Conservation (phyloP, 1,284 basidiomycete genomes). For the Heterobasidion irregulare region DNA sequence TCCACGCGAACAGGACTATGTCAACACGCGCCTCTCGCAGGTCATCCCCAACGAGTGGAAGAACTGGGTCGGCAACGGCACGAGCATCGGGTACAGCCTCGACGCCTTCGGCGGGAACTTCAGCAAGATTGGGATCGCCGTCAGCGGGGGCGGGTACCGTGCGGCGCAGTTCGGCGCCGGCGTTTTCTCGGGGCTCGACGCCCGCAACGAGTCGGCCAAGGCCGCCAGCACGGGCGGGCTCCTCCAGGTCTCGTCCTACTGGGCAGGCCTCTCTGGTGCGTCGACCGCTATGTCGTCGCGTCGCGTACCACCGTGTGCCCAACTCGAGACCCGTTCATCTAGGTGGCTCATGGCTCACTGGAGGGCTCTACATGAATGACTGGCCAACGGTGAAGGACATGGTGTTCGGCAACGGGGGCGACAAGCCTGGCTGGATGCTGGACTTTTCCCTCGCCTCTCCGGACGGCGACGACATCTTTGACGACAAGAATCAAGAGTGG, state of each 20-base stretch:
- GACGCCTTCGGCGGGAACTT: slow-evolving; percentile 29
- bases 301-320: background rate
- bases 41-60: slow-evolving; percentile 43
- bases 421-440: slow-evolving; percentile 48
- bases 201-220: slow-evolving; percentile 46
- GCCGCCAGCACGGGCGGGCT: slow-evolving; percentile 54
- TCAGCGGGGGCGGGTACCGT: slow-evolving; percentile 53
- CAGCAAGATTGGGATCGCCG: slow-evolving; percentile 47
- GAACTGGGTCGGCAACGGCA: slow-evolving; percentile 49
- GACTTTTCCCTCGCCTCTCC: slow-evolving; percentile 49
- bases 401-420: slow-evolving; percentile 41
- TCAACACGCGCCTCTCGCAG: slow-evolving; percentile 30
- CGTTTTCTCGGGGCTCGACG: slow-evolving; percentile 49
- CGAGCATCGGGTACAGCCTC: slow-evolving; percentile 42
- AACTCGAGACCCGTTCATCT: background rate
- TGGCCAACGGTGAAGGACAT: slow-evolving; percentile 44
- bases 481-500: slow-evolving; percentile 43
- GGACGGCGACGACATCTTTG: slow-evolving; percentile 34
- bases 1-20: slow-evolving; percentile 37
- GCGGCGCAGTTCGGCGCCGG: slow-evolving; percentile 55
- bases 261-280: slow-evolving; percentile 53
- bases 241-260: slow-evolving; percentile 55
- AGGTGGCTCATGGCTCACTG: slow-evolving; percentile 63
- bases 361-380: slow-evolving; percentile 49
- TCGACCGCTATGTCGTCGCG: background rate